Base-by-base conservation (phyloP, 2,329 filamentous ascomycete species). In the Emmonsiellopsis sp. region DNA sequence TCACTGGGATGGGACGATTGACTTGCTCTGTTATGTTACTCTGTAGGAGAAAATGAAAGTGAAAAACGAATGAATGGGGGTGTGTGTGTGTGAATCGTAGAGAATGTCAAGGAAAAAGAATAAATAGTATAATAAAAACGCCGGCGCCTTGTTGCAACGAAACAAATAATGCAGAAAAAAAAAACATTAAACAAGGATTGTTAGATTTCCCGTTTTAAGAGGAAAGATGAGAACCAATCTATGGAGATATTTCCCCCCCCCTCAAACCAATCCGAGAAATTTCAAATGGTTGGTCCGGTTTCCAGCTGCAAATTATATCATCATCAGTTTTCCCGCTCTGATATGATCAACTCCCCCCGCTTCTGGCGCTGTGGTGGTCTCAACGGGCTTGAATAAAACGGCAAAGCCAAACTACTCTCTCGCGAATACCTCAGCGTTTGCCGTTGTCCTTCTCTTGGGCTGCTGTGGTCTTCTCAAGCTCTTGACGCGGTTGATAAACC, bases 401-500 rank as follows among this genome's bases (percentile, higher is more conserved):
- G 3, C 10, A 44, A n/a, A 13, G 20, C 13, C 9, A 44, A 51
- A 11, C 31, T n/a, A 20, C 15, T 37, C 44, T 34, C 10, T 40
- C 37, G 11, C 37, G 35, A 42, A 50, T 34, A n/a, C 37, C 31
- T 35, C 47, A 16, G 20, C 38, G n/a, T 20, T n/a, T 9, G n/a
- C 31, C 13, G 49, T 52, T 13, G 37, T 31, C 47, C 49, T 55
- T 40, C 53, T 46, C 38, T 57, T 55, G 1, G 56, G 54, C 16
- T 55, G 51, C 10, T 52, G 49, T 32, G 58, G 53, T 32, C 54
- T 53, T 49, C 58, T 57, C 53, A 59, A 54, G 38, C 58, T 59
- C 51, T 59, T 59, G 47, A 59, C 57, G 8, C 58, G 55, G 44
- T 41, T 59, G 52, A 59, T 59, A 30, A 59, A 55, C 20, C 58